Conservation (phyloP, 2,329 filamentous ascomycete species). For the Cyclaneusma minus region DNA sequence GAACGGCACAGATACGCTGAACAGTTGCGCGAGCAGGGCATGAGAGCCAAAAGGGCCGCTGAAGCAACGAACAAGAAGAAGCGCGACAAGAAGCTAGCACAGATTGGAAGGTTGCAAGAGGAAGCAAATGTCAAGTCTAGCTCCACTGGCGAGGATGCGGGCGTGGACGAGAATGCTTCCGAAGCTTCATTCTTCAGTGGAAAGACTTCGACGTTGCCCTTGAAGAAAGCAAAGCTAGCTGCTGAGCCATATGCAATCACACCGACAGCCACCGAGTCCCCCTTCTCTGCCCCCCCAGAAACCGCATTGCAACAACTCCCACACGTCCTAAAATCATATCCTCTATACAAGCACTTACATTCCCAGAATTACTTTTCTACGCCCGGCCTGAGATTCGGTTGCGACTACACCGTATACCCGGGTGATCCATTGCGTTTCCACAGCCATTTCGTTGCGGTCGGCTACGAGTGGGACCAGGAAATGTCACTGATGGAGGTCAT, state of each 20-base stretch:
- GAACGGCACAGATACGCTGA: slow-evolving; percentile 49
- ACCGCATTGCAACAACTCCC: slow-evolving; percentile 17
- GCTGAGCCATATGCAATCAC: slow-evolving; percentile 20
- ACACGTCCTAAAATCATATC: slow-evolving; percentile 39
- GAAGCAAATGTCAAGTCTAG: slow-evolving; percentile 3
- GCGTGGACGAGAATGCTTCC: slow-evolving; percentile 3
- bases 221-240: slow-evolving; percentile 29
- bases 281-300: slow-evolving; percentile 16
- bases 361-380: slow-evolving; percentile 70
- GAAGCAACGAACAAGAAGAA: slow-evolving; percentile 11
- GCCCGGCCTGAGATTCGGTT: slow-evolving; percentile 86
- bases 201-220: slow-evolving; percentile 27
- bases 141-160: slow-evolving; percentile 2
- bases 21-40: slow-evolving; percentile 28
- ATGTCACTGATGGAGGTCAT: slow-evolving; percentile 76
- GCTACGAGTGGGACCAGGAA: slow-evolving; percentile 74
- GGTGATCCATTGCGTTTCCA: slow-evolving; percentile 91
- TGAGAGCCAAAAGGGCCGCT: slow-evolving; percentile 29
- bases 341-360: slow-evolving; percentile 71
- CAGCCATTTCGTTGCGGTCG: slow-evolving; percentile 81
- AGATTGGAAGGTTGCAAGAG: slow-evolving; percentile 2
- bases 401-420: slow-evolving; percentile 87
- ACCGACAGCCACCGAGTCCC: slow-evolving; percentile 27
- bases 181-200: slow-evolving; percentile 11
- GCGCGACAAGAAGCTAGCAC: slow-evolving; percentile 12